A percentile compares a stretch with the other conserved stretches of the same genome.
Evolutionary conservation across 768 basidiomycete species (phyloP).

Genomic region (Psilocybe sp.): DNA sequence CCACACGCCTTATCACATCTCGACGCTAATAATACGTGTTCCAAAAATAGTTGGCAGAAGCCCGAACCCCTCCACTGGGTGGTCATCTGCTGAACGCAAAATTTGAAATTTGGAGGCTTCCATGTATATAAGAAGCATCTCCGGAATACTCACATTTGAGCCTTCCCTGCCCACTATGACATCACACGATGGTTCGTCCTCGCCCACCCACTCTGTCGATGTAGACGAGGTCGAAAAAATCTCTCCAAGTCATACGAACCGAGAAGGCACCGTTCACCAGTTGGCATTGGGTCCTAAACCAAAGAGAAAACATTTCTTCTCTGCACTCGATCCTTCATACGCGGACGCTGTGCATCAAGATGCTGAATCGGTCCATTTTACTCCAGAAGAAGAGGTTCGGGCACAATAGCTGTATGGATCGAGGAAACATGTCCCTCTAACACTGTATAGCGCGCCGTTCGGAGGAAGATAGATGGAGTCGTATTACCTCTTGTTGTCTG

Average conservation of each 20-base stretch:
- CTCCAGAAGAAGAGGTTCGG: constrained; percentile 46
- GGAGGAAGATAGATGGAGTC: constrained; percentile 47
- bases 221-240: constrained; percentile 11
- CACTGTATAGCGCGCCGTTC: constrained; percentile 34
- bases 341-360: constrained; percentile 52
- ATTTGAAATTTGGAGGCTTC: neutral
- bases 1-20: neutral
- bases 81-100: neutral
- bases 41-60: constrained; percentile 1
- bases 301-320: constrained; percentile 46
- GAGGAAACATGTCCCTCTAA: neutral
- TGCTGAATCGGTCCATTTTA: constrained; percentile 46
- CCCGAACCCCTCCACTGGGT: neutral
- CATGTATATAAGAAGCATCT: constrained; percentile 5
- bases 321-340: constrained; percentile 38
- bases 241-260: constrained; percentile 11
- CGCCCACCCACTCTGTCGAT: constrained; percentile 1
- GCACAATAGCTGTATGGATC: too few relatives aligned
- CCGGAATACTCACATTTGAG: neutral
- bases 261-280: constrained; percentile 41
- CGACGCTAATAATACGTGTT: neutral
- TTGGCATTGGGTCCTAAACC: constrained; percentile 32
- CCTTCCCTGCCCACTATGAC: neutral
- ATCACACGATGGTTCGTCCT: constrained; percentile 5
- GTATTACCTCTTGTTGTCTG: constrained; percentile 49